Evolutionary conservation across 768 basidiomycete genomes (phyloP).

Genomic region (Coprinopsis sp.): DNA sequence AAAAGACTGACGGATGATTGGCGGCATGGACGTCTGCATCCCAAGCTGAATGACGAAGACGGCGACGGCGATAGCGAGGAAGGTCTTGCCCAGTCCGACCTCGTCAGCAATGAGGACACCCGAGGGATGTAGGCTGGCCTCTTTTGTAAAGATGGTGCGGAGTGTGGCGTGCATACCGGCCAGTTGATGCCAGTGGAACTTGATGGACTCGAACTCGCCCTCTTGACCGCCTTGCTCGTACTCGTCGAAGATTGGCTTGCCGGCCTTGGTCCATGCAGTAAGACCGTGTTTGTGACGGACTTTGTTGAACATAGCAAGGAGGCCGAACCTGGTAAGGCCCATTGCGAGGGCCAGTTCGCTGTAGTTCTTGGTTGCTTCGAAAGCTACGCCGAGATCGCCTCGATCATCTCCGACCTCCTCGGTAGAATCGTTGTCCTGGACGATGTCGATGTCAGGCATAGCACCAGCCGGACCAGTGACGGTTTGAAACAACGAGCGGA

Average conservation of each 20-base stretch:
- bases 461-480: no score
- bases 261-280: slow-evolving; percentile 10
- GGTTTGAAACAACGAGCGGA: no score
- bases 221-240: no score
- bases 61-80: slow-evolving; percentile 16
- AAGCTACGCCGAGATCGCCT: no score
- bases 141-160: slow-evolving; percentile 10
- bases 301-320: slow-evolving; percentile 15
- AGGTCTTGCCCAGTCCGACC: slow-evolving; percentile 30
- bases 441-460: no score
- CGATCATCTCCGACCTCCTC: no score
- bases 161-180: slow-evolving; percentile 16
- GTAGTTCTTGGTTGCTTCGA: no score
- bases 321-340: no score
- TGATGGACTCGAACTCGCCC: background rate
- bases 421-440: no score
- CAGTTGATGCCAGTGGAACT: slow-evolving; percentile 20
- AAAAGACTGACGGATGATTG: slow-evolving; percentile 17
- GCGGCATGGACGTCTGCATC: background rate
- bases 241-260: no score
- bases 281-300: slow-evolving; percentile 4
- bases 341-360: no score
- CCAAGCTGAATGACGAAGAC: slow-evolving; percentile 16
- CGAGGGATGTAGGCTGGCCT: background rate
- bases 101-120: slow-evolving; percentile 20